A percentile compares a stretch with the other conserved stretches of the same genome.
Conservation (phyloP, 768 basidiomycete genomes). For the Tubosaeta brunneosetosa region DNA sequence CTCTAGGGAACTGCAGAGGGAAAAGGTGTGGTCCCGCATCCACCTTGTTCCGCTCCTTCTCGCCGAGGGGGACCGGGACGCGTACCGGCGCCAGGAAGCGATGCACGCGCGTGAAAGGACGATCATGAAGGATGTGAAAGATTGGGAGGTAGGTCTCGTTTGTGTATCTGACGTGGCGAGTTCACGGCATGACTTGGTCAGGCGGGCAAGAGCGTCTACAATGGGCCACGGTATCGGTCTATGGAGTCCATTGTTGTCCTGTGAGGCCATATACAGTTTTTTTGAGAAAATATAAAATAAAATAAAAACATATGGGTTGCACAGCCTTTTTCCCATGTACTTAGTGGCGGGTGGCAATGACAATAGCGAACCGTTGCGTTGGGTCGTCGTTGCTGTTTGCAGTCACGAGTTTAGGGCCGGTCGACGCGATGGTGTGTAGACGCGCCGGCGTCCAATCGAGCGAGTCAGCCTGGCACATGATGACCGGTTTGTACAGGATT, state of each 20-base stretch:
- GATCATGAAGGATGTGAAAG: constrained; percentile 92
- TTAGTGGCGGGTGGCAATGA: constrained; percentile 32
- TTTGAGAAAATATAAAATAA: not conserved
- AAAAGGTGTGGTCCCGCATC: constrained; percentile 94
- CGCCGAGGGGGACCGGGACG: constrained; percentile 91
- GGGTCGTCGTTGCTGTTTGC: constrained; percentile 11
- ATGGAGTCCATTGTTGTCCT: constrained; percentile 56
- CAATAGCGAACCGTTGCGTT: constrained; percentile 20
- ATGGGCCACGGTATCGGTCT: constrained; percentile 65
- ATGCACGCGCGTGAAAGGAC: constrained; percentile 72
- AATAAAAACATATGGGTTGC: constrained; percentile 12
- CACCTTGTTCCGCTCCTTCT: constrained; percentile 88
- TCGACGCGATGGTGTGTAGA: not conserved
- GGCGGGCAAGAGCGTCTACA: constrained; percentile 85
- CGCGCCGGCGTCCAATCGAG: not conserved
- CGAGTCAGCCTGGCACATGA: constrained; percentile 41
- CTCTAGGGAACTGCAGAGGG: constrained; percentile 84
- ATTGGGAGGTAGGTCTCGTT: constrained; percentile 78
- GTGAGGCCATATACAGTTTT: constrained; percentile 30
- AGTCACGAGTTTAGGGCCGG: constrained; percentile 15
- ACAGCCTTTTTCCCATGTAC: constrained; percentile 21
- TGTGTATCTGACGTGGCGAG: constrained; percentile 7
- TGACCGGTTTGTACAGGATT: constrained; percentile 33
- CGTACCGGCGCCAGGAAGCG: constrained; percentile 77
- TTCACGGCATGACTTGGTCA: constrained; percentile 29